Evolutionary conservation across 2,329 filamentous ascomycete species (phyloP), one percentile per base, ranked within the genome.

Genomic region (Metarhizium robertsii): DNA sequence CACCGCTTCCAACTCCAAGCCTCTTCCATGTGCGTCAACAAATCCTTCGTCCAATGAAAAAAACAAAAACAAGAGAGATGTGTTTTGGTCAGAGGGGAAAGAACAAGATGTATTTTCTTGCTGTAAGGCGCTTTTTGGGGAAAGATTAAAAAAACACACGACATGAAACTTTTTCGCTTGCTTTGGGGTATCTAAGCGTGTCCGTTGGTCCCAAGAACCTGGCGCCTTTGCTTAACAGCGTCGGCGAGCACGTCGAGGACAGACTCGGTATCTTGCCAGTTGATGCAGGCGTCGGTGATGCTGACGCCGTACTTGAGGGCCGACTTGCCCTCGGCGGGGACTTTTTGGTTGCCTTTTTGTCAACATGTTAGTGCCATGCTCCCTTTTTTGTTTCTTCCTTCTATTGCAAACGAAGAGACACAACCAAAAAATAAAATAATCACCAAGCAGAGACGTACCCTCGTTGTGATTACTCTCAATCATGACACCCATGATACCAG

Each of bases 391-490:
- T 16, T 40, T 40, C 11, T 40, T 10, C 14, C 5, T 16, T 5
- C 8, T 13, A 13, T 18, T 14, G 30, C 8, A 49, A 30, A 20
- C 5, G 32, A 7, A 48, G 45, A 48, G 16, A n/a, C 7, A 7
- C 5, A 20, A 13, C 18, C 11, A 49, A 32, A 18, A 42, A 52
- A 14, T n/a, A 6, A 45, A 20, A 18, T 20, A 6, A 14, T 18
- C 40, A 45, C 14, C 38, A 40, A 40, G 25, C 38, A 6, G 14
- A n/a, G 36, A 62, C 78, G 66, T 71, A 87, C 88, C 92, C 75
- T 96, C 92, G 66, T 92, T 87, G 74, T 97, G 95, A 72, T 97
- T 89, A 72, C 89, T 95, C 78, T 99, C 94, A 66, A 99, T 95
- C 94, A 99, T 99, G 58, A 97, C 90, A 65, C 94, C 94, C 84